These are phyloP conservation scores for Solanum peruvianum DNA, from an alignment of 257 asterid species.

Conservation along the genomic window DNA sequence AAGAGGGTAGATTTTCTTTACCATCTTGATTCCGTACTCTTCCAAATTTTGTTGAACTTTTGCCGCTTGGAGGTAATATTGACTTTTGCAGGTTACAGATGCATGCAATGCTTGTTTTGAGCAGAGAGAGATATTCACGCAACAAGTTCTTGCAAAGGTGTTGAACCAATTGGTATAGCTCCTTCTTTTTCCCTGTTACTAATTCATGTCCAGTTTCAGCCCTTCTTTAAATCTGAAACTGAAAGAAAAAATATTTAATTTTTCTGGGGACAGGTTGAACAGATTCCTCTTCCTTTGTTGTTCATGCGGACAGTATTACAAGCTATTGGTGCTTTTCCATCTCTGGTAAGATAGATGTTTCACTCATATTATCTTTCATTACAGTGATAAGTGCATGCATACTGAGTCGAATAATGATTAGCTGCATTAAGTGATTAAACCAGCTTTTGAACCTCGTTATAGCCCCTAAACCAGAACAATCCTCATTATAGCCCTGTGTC, in stretches of 20 bases:
- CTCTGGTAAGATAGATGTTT: constrained; percentile 49
- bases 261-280: constrained; percentile 76
- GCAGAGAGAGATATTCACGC: constrained; percentile 73
- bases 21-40: neutral
- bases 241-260: neutral
- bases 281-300: constrained; percentile 87
- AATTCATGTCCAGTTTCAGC: neutral
- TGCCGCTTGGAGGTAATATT: constrained; percentile 3
- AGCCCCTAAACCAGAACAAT: neutral
- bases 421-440: neutral
- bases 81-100: constrained; percentile 73
- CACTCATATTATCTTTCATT: neutral
- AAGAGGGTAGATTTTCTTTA: constrained; percentile 50
- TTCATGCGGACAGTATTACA: constrained; percentile 98
- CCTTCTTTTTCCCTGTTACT: neutral
- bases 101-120: constrained; percentile 98
- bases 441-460: neutral
- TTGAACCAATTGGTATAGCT: constrained; percentile 86
- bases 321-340: constrained; percentile 92
- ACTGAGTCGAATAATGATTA: neutral
- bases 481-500: neutral
- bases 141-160: constrained; percentile 93
- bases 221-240: neutral
- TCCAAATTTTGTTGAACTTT: neutral
- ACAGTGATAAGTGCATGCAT: neutral